Base-by-base conservation (phyloP, 2,329 filamentous ascomycete genomes). In the Lasiodiplodia sp. region DNA sequence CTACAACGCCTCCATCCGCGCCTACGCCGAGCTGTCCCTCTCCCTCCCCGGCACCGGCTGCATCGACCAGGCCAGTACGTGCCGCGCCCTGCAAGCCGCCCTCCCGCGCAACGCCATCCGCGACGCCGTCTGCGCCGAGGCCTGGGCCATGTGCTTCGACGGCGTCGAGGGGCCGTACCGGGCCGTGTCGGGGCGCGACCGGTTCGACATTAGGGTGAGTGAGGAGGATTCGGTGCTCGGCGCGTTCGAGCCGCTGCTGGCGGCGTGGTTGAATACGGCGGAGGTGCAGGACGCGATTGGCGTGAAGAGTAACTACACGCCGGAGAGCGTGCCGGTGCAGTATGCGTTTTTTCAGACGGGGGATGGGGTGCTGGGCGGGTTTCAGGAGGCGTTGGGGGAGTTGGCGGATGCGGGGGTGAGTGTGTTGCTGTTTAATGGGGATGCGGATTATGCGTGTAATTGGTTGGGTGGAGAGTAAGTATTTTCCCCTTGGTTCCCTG, bases 271-370 rank as follows among this genome's bases (percentile, higher is more conserved):
- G 66, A 91, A 91, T 74, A 84, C 85, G 55, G 82, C 84, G 12
- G 72, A 77, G 8, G 83, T 92, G 1, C 86, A 88, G 71, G 75
- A 85, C n/a, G 86, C 87, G 1, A 84, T 92, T 23, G 90, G 90
- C 12, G 85, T 89, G 0, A 86, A 86, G 8, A 76, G 90, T 63
- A 90, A 90, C 75, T 90, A 83, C 73, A 87, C 87, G 0, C 77
- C 84, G 55, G 79, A 79, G n/a, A 88, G 83, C 74, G 62, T 69
- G 2, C 72, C 73, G 23, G 79, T 81, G 10, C 83, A 90, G 12
- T 81, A 84, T 74, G 83, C 76, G 70, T 86, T 87, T 79, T 83
- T 86, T 65, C 78, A 81, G 69, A 84, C 83, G 3, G 86, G 85
- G 49, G 75, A 77, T 18, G 89, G 88, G 71, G 86, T 89, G 64